Evolutionary conservation across 192 early-diverging fungal genomes (phyloP).

Genomic region (Entophlyctis helioformis): DNA sequence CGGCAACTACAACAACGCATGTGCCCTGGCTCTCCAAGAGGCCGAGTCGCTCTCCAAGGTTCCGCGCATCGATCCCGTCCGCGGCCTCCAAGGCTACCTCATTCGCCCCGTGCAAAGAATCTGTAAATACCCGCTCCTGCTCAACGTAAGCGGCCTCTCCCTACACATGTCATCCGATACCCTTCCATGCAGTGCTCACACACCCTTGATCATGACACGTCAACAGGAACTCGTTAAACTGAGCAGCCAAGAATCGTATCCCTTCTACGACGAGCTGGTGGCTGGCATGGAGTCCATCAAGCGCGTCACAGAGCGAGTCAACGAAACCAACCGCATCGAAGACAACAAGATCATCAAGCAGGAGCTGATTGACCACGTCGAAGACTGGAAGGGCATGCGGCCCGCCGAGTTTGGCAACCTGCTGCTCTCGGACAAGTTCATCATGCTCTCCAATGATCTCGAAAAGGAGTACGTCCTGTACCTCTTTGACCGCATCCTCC

Average conservation of each 20-base stretch:
- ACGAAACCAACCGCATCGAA: constrained; percentile 81
- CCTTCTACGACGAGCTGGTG: constrained; percentile 30
- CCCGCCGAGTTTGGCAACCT: constrained; percentile 68
- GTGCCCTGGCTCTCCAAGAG: constrained; percentile 16
- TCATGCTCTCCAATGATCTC: constrained; percentile 64
- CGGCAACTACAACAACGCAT: constrained; percentile 66
- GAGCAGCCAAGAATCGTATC: constrained; percentile 16
- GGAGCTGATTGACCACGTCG: constrained; percentile 71
- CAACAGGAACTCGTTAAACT: constrained; percentile 32
- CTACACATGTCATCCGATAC: constrained; percentile 7
- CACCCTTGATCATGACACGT: constrained; percentile 1
- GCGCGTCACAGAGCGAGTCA: constrained; percentile 76
- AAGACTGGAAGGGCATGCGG: constrained; percentile 84
- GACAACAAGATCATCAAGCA: constrained; percentile 73
- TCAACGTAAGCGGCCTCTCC: constrained; percentile 33
- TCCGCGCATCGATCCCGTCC: constrained; percentile 69
- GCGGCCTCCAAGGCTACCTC: constrained; percentile 79
- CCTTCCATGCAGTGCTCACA: not conserved
- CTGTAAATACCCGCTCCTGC: constrained; percentile 92
- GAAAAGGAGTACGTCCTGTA: constrained; percentile 79
- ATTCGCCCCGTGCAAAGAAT: constrained; percentile 98
- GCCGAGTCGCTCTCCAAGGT: constrained; percentile 32
- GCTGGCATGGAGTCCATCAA: constrained; percentile 73
- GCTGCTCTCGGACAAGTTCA: constrained; percentile 75
- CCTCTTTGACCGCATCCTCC: constrained; percentile 84